Evolutionary conservation across 495 filamentous ascomycete genomes (phyloP).

Genomic region (Lepidopterella palustris): DNA sequence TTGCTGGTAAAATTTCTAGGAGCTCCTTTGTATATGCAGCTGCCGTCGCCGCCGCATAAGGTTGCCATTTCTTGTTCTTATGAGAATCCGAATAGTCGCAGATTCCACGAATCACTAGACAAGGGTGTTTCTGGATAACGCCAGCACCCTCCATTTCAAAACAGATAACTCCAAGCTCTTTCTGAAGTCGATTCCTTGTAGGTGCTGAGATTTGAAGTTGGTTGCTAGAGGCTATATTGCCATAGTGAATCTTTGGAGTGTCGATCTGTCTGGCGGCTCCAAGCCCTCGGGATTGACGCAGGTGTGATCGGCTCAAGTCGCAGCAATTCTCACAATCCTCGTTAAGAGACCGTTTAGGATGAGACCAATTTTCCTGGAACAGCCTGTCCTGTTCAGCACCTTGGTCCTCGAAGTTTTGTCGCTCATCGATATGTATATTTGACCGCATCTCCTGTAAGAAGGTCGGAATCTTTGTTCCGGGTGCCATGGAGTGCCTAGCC

Average conservation of each 20-base stretch:
- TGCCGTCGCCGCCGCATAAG: not conserved
- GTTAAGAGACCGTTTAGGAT: conserved; percentile 1
- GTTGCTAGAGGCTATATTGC: conserved; percentile 19
- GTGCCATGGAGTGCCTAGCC: not conserved
- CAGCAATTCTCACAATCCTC: conserved; percentile 16
- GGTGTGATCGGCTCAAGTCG: not conserved
- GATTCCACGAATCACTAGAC: conserved; percentile 30
- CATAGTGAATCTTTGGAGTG: conserved; percentile 6
- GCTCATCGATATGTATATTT: conserved; percentile 7
- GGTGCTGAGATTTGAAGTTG: conserved; percentile 16
- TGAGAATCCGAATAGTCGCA: conserved; percentile 34
- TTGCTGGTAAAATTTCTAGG: not conserved
- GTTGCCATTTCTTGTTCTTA: conserved; percentile 23
- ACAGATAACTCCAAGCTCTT: conserved; percentile 12
- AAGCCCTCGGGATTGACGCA: conserved; percentile 8
- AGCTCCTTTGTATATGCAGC: not conserved
- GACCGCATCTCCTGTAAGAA: conserved; percentile 14
- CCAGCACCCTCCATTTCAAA: conserved; percentile 22
- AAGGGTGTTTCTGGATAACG: conserved; percentile 12
- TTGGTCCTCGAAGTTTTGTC: conserved; percentile 10
- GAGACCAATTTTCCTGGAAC: conserved; percentile 8
- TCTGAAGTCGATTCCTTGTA: not conserved
- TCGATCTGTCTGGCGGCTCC: conserved; percentile 8
- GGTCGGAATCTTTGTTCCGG: conserved; percentile 7
- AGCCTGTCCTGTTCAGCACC: conserved; percentile 15